Conservation (phyloP, 345 rosid species). For the Angophora floribunda region DNA sequence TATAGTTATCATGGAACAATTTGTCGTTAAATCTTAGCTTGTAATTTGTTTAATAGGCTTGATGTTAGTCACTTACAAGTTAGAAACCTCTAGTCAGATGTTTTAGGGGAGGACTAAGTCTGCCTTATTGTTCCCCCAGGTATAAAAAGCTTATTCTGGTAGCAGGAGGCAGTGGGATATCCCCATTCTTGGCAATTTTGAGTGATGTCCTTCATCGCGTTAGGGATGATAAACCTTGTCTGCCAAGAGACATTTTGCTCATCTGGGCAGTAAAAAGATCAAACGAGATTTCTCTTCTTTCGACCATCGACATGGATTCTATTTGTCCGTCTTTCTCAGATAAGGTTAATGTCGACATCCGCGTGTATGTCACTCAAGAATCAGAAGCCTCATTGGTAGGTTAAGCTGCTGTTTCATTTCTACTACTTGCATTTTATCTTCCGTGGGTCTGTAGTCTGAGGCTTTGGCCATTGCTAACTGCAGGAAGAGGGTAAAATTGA, state of each 20-base stretch:
- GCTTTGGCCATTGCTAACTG: neutral
- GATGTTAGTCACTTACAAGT: neutral
- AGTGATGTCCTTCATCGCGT: constrained; percentile 28
- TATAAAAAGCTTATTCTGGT: constrained; percentile 33
- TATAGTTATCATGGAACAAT: neutral
- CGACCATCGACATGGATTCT: constrained; percentile 14
- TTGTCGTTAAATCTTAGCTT: neutral
- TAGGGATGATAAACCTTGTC: constrained; percentile 25
- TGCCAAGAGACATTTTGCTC: constrained; percentile 22
- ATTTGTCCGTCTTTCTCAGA: constrained; percentile 8
- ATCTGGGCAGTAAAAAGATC: constrained; percentile 37
- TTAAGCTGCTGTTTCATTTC: neutral
- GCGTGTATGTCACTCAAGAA: constrained; percentile 30
- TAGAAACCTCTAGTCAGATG: neutral
- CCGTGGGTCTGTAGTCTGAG: neutral
- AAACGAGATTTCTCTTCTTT: constrained; percentile 24
- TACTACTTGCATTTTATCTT: neutral
- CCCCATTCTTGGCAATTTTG: constrained; percentile 40
- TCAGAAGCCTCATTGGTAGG: constrained; percentile 25
- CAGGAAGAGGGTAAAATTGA: constrained; percentile 29
- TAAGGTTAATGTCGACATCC: constrained; percentile 16
- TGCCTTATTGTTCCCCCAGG: constrained; percentile 9
- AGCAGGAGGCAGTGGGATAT: constrained; percentile 51
- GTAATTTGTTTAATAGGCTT: neutral
- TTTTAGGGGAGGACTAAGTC: neutral